Conservation (phyloP, 139 green algal genomes). For the Zygnema circumcarinatum region DNA sequence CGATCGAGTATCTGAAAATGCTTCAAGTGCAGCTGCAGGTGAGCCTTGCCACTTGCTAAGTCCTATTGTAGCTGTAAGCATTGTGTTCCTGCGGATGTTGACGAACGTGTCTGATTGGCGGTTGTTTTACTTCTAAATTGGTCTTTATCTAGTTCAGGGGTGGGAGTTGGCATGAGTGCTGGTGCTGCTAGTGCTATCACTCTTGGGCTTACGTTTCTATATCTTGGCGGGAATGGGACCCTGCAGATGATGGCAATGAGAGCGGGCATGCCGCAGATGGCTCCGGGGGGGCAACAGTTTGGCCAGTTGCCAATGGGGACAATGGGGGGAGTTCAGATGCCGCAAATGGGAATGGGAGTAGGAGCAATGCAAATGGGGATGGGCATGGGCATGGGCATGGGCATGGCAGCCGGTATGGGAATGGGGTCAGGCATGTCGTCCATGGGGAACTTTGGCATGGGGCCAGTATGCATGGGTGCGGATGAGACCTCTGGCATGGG, state of each 20-base stretch:
- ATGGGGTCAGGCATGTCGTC: not conserved
- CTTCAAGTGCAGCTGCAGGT: conserved; percentile 60
- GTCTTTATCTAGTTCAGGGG: no score
- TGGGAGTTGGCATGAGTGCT: no score
- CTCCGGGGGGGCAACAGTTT: not conserved
- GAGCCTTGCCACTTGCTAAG: not conserved
- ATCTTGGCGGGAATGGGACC: no score
- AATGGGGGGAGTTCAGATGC: not conserved
- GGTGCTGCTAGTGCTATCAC: no score
- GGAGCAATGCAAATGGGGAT: not conserved
- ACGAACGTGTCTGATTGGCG: no score
- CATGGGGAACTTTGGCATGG: not conserved
- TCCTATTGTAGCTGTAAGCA: no score
- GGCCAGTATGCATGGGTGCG: not conserved
- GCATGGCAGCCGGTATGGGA: not conserved
- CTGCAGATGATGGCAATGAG: not conserved
- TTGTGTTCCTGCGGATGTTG: no score
- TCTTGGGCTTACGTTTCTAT: no score
- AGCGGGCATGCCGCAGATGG: not conserved
- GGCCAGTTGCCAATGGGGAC: not conserved
- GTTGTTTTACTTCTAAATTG: no score
- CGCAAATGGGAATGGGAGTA: not conserved
- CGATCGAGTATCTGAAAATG: conserved; percentile 62
- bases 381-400: not conserved
- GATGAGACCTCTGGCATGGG: not conserved